Evolutionary conservation across 2,329 filamentous ascomycete genomes (phyloP).

Genomic region (Lecanicillium sp.): DNA sequence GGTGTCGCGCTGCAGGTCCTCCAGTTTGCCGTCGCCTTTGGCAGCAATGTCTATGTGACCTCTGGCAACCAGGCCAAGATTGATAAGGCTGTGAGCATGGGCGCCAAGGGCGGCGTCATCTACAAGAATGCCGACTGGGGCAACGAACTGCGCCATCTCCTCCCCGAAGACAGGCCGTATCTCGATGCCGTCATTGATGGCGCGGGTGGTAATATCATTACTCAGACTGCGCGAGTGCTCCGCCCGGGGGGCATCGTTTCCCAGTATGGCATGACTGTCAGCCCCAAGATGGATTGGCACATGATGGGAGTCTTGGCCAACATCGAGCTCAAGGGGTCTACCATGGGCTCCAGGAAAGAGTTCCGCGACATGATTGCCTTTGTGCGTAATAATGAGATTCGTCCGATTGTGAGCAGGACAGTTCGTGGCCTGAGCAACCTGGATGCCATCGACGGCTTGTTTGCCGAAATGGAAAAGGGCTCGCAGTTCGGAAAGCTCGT

Average conservation of each 20-base stretch:
- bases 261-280: constrained; percentile 84
- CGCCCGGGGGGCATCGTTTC: constrained; percentile 79
- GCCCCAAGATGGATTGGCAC: constrained; percentile 76
- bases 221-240: constrained; percentile 58
- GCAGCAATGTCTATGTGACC: constrained; percentile 75
- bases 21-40: constrained; percentile 68
- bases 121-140: constrained; percentile 81
- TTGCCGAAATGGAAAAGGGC: constrained; percentile 80
- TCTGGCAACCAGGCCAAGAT: constrained; percentile 71
- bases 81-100: constrained; percentile 59
- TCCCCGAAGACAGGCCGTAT: constrained; percentile 59
- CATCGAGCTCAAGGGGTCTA: constrained; percentile 76
- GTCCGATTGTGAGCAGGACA: constrained; percentile 68
- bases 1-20: constrained; percentile 80
- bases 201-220: constrained; percentile 78
- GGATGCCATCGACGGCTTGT: constrained; percentile 71
- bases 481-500: constrained; percentile 91
- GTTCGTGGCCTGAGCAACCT: constrained; percentile 68
- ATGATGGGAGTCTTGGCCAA: constrained; percentile 84
- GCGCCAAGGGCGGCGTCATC: constrained; percentile 72
- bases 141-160: constrained; percentile 55
- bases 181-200: constrained; percentile 86
- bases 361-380: constrained; percentile 88
- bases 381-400: constrained; percentile 64
- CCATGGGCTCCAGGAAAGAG: constrained; percentile 86